Conservation (phyloP, 257 asterid genomes). For the Craterostigma plantagineum region DNA sequence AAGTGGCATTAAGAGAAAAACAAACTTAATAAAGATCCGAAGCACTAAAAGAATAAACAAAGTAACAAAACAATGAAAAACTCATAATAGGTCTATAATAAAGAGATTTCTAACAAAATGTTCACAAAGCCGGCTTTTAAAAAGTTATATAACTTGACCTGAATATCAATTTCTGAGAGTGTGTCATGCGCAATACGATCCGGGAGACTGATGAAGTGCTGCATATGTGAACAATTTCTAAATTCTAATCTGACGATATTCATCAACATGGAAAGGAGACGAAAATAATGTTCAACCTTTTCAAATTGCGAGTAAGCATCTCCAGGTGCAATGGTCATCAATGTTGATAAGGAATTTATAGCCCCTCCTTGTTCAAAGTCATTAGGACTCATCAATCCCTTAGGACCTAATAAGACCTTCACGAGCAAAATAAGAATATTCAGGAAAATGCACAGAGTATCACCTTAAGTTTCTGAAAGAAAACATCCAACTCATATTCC, state of each 20-base stretch:
- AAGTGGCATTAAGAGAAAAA: too few species aligned
- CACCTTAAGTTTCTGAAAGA: too few species aligned
- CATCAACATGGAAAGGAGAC: background rate
- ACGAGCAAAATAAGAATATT: constrained; percentile 4
- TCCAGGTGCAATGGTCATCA: constrained; percentile 80
- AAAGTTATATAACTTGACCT: constrained; percentile 38
- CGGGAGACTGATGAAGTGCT: constrained; percentile 65
- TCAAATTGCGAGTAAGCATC: constrained; percentile 73
- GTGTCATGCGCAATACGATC: constrained; percentile 54
- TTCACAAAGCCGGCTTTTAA: background rate
- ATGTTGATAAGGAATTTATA: constrained; percentile 48
- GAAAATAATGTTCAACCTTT: constrained; percentile 36
- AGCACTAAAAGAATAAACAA: too few species aligned
- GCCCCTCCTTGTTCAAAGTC: constrained; percentile 67
- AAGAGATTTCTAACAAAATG: too few species aligned
- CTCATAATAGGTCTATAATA: too few species aligned
- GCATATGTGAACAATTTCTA: constrained; percentile 16
- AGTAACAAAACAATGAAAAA: too few species aligned
- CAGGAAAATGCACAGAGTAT: too few species aligned
- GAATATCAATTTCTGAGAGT: constrained; percentile 67
- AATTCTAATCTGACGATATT: constrained; percentile 5
- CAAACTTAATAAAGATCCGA: too few species aligned
- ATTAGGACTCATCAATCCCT: constrained; percentile 59
- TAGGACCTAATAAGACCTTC: constrained; percentile 61
- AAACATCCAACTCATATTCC: constrained; percentile 3